These are phyloP conservation scores for Aechmea fasciata DNA, from an alignment of 176 grass and related monocot genomes.

Conservation along the genomic window DNA sequence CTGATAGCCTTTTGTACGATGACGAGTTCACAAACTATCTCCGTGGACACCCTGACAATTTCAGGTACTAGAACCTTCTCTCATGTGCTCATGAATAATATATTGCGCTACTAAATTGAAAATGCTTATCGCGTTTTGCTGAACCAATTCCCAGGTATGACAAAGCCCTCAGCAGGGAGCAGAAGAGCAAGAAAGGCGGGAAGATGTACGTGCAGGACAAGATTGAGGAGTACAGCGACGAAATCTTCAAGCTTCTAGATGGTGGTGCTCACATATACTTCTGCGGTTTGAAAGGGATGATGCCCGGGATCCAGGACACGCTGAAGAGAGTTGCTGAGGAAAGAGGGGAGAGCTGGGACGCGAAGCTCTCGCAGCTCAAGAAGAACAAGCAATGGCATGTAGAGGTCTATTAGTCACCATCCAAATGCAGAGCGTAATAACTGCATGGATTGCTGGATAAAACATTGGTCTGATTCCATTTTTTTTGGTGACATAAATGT, in stretches of 20 bases:
- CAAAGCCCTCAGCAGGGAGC: constrained; percentile 72
- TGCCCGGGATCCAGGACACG: constrained; percentile 88
- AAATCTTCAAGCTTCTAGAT: constrained; percentile 83
- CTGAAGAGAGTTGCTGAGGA: constrained; percentile 80
- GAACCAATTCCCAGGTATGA: constrained; percentile 48
- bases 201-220: constrained; percentile 98
- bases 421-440: not conserved
- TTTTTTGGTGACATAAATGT: not conserved
- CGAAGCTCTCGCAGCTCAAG: constrained; percentile 70
- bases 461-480: not conserved
- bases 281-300: constrained; percentile 93
- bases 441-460: not conserved
- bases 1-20: constrained; percentile 84
- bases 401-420: constrained; percentile 49
- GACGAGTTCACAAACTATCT: constrained; percentile 82
- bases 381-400: constrained; percentile 98
- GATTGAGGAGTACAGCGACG: constrained; percentile 88
- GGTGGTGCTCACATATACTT: constrained; percentile 77
- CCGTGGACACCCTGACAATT: constrained; percentile 58
- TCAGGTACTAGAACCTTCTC: constrained; percentile 32
- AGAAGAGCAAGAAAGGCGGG: constrained; percentile 62
- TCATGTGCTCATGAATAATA: not conserved
- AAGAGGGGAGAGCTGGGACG: constrained; percentile 83
- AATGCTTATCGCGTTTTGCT: not conserved
- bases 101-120: not conserved